A percentile compares a stretch with the other conserved stretches of the same genome.
phyloP scores from a whole-genome alignment of 805 yeast species.

The Kluyveromyces siamensis region DNA sequence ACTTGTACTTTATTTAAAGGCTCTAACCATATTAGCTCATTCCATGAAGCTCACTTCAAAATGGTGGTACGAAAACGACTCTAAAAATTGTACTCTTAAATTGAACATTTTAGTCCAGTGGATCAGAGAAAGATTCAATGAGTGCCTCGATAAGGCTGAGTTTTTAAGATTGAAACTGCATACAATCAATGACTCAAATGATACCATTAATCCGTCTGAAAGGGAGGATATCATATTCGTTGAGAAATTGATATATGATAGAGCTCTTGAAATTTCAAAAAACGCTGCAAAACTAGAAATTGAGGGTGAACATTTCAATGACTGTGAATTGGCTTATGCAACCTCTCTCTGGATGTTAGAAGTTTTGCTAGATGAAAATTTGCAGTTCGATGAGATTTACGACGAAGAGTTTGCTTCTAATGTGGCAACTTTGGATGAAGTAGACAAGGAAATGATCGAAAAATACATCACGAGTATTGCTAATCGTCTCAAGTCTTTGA shows the following conservation, averaged over 20 bases:
- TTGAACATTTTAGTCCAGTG: constrained; percentile 75
- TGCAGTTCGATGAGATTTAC: constrained; percentile 43
- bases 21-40: constrained; percentile 68
- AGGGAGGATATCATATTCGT: constrained; percentile 39
- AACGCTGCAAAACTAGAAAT: constrained; percentile 86
- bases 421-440: constrained; percentile 47
- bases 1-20: constrained; percentile 72
- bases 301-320: constrained; percentile 44
- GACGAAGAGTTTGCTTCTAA: constrained; percentile 13
- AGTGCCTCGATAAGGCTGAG: constrained; percentile 82
- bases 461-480: constrained; percentile 78
- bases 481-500: constrained; percentile 62
- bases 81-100: constrained; percentile 34
- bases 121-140: constrained; percentile 84
- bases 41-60: constrained; percentile 81
- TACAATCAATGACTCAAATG: constrained; percentile 2
- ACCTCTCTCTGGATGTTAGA: constrained; percentile 95
- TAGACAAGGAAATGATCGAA: constrained; percentile 68
- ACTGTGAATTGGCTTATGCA: constrained; percentile 83
- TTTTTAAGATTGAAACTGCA: constrained; percentile 50
- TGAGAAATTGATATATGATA: constrained; percentile 80
- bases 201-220: neutral
- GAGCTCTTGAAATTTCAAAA: constrained; percentile 89
- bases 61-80: constrained; percentile 69
- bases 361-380: constrained; percentile 74